Evolutionary conservation across 1,284 basidiomycete species (phyloP).

Genomic region (Moesziomyces sp.): DNA sequence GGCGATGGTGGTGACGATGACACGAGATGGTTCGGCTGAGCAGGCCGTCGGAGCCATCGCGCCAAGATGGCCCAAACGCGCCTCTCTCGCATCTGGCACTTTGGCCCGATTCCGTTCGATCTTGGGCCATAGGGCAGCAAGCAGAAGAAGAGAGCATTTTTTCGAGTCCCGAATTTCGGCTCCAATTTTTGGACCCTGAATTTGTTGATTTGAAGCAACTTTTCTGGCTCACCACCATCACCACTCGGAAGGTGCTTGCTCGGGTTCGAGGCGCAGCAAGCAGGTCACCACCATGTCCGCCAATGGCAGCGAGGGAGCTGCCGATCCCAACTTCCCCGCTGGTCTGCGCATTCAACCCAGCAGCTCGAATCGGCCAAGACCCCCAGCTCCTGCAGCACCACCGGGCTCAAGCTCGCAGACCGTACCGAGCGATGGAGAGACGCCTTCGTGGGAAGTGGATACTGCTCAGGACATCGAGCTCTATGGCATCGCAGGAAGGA

Average conservation of each 20-base stretch:
- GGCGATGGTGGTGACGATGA: too few relatives aligned
- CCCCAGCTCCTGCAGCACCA: too few relatives aligned
- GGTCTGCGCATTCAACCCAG: slow-evolving; percentile 53
- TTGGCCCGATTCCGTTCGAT: too few relatives aligned
- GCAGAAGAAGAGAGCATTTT: background rate
- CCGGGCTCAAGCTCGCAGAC: background rate
- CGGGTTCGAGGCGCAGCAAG: background rate
- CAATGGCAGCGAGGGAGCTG: slow-evolving; percentile 27
- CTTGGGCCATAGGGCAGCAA: too few relatives aligned
- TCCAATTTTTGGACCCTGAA: slow-evolving; percentile 29
- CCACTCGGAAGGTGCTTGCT: too few relatives aligned
- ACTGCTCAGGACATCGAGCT: slow-evolving; percentile 55
- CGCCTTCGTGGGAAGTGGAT: slow-evolving; percentile 52
- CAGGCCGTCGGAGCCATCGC: too few relatives aligned
- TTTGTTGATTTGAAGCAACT: slow-evolving; percentile 3
- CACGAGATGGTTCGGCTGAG: too few relatives aligned
- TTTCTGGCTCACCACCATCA: too few relatives aligned
- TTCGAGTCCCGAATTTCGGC: slow-evolving; percentile 27
- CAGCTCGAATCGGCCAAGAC: slow-evolving; percentile 9
- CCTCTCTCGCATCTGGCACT: too few relatives aligned
- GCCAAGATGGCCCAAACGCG: slow-evolving; percentile 29
- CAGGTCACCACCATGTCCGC: slow-evolving; percentile 12
- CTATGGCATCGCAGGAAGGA: slow-evolving; percentile 65
- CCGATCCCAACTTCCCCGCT: slow-evolving; percentile 59
- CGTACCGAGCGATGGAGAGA: slow-evolving; percentile 1